phyloP scores from a whole-genome alignment of 257 asterid species.

The Solanum okadae region DNA sequence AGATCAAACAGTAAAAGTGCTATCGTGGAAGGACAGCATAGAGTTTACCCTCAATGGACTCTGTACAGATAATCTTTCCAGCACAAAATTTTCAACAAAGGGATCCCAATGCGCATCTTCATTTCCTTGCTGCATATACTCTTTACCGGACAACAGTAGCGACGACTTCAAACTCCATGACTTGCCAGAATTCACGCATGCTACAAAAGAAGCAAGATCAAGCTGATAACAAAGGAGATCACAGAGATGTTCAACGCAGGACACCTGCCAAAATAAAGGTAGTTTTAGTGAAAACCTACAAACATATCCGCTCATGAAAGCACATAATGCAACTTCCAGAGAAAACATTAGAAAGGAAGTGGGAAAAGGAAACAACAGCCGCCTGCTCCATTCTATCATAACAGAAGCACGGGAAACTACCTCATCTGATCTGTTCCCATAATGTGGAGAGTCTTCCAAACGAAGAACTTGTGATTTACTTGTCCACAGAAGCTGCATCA shows the following conservation, averaged over 20 bases:
- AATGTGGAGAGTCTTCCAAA: slow-evolving; percentile 63
- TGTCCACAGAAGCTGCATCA: slow-evolving; percentile 89
- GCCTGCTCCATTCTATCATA: neutral
- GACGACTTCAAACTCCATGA: slow-evolving; percentile 89
- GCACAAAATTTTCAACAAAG: slow-evolving; percentile 92
- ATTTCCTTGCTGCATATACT: slow-evolving; percentile 21
- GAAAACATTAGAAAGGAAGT: neutral
- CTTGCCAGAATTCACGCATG: slow-evolving; percentile 80
- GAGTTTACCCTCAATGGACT: slow-evolving; percentile 87
- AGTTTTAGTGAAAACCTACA: neutral
- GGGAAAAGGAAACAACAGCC: neutral
- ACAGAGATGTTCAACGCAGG: slow-evolving; percentile 83
- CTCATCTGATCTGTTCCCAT: slow-evolving; percentile 59
- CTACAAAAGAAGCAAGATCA: slow-evolving; percentile 94
- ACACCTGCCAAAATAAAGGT: slow-evolving; percentile 49
- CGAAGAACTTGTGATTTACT: slow-evolving; percentile 88
- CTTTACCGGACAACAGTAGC: slow-evolving; percentile 61
- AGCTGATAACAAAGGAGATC: slow-evolving; percentile 88
- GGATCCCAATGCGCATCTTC: slow-evolving; percentile 66
- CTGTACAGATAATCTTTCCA: slow-evolving; percentile 88
- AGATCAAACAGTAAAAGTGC: neutral
- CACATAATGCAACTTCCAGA: neutral
- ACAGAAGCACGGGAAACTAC: slow-evolving; percentile 23
- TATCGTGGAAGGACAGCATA: neutral
- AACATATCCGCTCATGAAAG: neutral